Evolutionary conservation across 805 yeast genomes (phyloP).

Genomic region (Metschnikowia lochheadii): DNA sequence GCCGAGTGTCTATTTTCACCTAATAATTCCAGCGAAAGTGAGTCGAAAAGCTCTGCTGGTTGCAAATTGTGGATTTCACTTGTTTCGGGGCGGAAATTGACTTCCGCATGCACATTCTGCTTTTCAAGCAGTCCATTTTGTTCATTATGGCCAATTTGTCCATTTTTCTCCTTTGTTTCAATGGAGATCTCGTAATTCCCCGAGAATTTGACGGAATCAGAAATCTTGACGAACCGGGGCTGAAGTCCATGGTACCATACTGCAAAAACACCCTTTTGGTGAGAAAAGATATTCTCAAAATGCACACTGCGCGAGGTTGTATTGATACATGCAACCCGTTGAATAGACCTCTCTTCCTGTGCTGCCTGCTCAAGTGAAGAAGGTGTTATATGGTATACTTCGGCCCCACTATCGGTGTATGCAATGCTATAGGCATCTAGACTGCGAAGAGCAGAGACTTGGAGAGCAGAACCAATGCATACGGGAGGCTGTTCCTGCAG

Average conservation of each 20-base stretch:
- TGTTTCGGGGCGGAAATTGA: conserved; percentile 19
- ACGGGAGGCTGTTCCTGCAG: conserved; percentile 1
- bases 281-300: conserved; percentile 30
- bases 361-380: conserved; percentile 3
- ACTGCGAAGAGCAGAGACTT: conserved; percentile 1
- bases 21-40: conserved; percentile 16
- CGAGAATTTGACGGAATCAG: conserved; percentile 9
- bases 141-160: conserved; percentile 7
- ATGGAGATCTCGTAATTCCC: conserved; percentile 16
- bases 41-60: conserved; percentile 19
- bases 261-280: conserved; percentile 30
- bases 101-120: conserved; percentile 3
- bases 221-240: conserved; percentile 23
- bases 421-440: conserved; percentile 18
- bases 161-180: conserved; percentile 25
- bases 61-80: conserved; percentile 23
- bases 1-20: conserved; percentile 9
- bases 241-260: conserved; percentile 36
- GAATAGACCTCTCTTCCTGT: not conserved
- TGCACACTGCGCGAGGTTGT: conserved; percentile 4
- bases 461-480: not conserved
- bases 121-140: conserved; percentile 4
- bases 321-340: conserved; percentile 1
- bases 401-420: conserved; percentile 28
- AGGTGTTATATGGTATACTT: conserved; percentile 23